Evolutionary conservation across 148 eudicot genomes (phyloP).

Genomic region (Amaranthus hypochondriacus): DNA sequence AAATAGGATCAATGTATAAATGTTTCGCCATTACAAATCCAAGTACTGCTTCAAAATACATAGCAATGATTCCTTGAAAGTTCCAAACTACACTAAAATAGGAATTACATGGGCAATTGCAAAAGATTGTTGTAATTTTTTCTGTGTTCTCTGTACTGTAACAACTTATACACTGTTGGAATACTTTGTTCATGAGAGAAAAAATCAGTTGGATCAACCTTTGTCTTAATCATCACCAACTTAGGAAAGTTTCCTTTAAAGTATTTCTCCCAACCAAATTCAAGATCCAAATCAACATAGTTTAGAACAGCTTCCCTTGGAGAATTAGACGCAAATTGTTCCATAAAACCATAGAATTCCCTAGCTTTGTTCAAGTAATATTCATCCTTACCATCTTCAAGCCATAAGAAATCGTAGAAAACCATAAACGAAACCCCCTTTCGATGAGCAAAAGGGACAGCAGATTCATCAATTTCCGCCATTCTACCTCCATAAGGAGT

Average conservation of each 20-base stretch:
- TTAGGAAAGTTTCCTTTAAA: slow-evolving; percentile 6
- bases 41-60: no score
- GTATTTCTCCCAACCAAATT: slow-evolving; percentile 2
- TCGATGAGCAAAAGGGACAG: slow-evolving; percentile 3
- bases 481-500: slow-evolving; percentile 16
- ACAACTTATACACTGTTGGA: slow-evolving; percentile 11
- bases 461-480: slow-evolving; percentile 15
- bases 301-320: slow-evolving; percentile 14
- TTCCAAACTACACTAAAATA: no score
- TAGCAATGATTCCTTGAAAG: no score
- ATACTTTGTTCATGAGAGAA: slow-evolving; percentile 18
- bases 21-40: no score
- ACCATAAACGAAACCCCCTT: slow-evolving; percentile 6
- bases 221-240: slow-evolving; percentile 14
- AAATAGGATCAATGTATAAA: no score
- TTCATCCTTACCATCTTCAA: neutral
- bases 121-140: neutral
- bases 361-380: neutral
- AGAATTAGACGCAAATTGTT: slow-evolving; percentile 5
- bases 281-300: slow-evolving; percentile 15
- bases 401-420: slow-evolving; percentile 11
- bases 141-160: neutral
- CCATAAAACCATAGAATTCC: slow-evolving; percentile 14
- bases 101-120: neutral
- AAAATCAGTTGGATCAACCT: slow-evolving; percentile 18